Evolutionary conservation across 2,329 filamentous ascomycete genomes (phyloP), one percentile per base, ranked within the genome.

Genomic region (Rachicladosporium sp.): DNA sequence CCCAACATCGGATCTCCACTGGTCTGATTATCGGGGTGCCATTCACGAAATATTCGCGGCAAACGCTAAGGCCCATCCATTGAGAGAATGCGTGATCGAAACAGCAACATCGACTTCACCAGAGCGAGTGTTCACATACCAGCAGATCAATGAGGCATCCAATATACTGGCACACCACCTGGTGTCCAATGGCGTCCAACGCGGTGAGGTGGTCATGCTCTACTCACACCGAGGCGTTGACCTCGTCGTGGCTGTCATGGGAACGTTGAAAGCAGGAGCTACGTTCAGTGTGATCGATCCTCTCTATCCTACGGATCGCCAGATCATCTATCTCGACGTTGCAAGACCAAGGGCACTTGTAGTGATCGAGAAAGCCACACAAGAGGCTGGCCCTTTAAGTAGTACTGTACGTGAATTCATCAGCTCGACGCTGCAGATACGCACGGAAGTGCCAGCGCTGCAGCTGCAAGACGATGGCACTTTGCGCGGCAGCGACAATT

Each of bases 191-290:
- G 87, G 88, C 42, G 70, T 86, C 46, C 70, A 78, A 43, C 69
- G 77, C 49, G 87, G 86, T 6, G 87, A 96, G 56, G 87, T 94
- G 2, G 86, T 94, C 52, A 93, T 94, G 84, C 83, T 91, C 46
- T 95, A 79, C 56, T 85, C 85, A 41, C 75, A 94, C 62, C 77
- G 88, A 42, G 78, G 78, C 41, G 87, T 94, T 29, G 84, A 84
- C 51, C 63, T 84, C 31, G 80, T 83, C 0, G 76, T 83, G 6
- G 77, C 81, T 29, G 78, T 87, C 39, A 93, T 94, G 84, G 88
- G 87, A 43, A 65, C 66, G 3, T 55, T 73, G 36, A 71, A 70
- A 43, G 71, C 74, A 30, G 74, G 74, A 41, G 74, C 71, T 6
- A 74, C 71, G 29, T 71, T 76, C 57, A 74, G 69, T 39, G 71